These are phyloP conservation scores for Sporobolomyces roseus DNA, from an alignment of 768 basidiomycete genomes.

Conservation along the genomic window DNA sequence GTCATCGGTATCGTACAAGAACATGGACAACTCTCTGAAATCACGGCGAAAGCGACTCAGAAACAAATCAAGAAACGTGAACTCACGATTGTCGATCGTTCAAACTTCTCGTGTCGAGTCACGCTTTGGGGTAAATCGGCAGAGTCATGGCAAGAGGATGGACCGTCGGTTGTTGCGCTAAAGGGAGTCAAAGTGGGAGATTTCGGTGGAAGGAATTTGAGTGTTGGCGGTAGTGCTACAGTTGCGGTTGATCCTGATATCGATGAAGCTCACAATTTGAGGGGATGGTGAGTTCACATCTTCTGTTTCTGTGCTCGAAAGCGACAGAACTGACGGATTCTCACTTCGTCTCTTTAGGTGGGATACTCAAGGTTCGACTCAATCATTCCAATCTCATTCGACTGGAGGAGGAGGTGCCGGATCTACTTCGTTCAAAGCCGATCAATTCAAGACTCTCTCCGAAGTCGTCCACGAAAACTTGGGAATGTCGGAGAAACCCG, in stretches of 20 bases:
- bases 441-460: constrained; percentile 66
- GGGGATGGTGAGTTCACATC: constrained; percentile 65
- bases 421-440: constrained; percentile 59
- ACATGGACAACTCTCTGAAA: constrained; percentile 62
- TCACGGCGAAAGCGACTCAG: constrained; percentile 70
- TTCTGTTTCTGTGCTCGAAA: too few species aligned
- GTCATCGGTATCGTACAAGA: constrained; percentile 84
- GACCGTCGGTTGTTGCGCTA: constrained; percentile 71
- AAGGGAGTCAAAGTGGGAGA: constrained; percentile 91
- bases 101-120: constrained; percentile 69
- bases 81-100: constrained; percentile 77
- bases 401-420: constrained; percentile 49
- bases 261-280: constrained; percentile 74
- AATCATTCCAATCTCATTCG: constrained; percentile 70
- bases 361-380: constrained; percentile 62
- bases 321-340: neutral
- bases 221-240: constrained; percentile 72
- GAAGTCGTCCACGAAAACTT: constrained; percentile 72
- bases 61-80: constrained; percentile 86
- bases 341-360: constrained; percentile 52
- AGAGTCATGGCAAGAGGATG: constrained; percentile 54
- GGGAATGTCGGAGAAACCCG: constrained; percentile 61
- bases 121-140: constrained; percentile 97
- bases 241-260: constrained; percentile 88
- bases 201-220: constrained; percentile 80